Conservation (phyloP, 73 alveolate species). For the Effrenium voratum region DNA sequence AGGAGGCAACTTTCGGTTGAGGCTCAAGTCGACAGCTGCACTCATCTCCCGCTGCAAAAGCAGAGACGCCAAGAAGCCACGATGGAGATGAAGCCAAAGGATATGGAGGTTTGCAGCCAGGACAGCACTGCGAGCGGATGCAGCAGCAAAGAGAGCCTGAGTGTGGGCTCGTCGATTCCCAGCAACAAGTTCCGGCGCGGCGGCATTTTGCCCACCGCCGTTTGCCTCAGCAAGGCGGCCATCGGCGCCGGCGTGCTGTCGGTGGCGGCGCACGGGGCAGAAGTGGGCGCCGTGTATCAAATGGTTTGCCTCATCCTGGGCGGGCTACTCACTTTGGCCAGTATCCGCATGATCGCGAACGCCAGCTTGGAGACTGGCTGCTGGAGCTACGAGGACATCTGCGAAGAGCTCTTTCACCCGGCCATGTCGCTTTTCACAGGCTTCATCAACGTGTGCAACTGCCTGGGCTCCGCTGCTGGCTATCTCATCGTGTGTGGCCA, state of each 20-base stretch:
- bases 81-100: too few species aligned
- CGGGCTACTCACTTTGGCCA: background rate
- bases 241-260: constrained; percentile 58
- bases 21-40: too few species aligned
- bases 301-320: background rate
- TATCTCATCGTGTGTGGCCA: constrained; percentile 62
- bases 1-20: too few species aligned
- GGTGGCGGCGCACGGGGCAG: constrained; percentile 50
- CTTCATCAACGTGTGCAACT: constrained; percentile 6
- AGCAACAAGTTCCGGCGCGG: constrained; percentile 65
- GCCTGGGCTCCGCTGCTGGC: constrained; percentile 36
- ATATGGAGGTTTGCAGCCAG: too few species aligned
- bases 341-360: constrained; percentile 36
- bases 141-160: too few species aligned
- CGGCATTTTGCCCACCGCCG: constrained; percentile 46
- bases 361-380: constrained; percentile 32
- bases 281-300: constrained; percentile 51
- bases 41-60: too few species aligned
- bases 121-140: too few species aligned
- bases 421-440: constrained; percentile 52
- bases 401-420: constrained; percentile 50
- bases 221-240: constrained; percentile 71
- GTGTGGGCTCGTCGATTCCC: too few species aligned
- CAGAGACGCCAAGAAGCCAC: too few species aligned
- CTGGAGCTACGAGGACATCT: constrained; percentile 48